Evolutionary conservation across 73 alveolate species (phyloP).

Genomic region (Tetrahymena elliotti): DNA sequence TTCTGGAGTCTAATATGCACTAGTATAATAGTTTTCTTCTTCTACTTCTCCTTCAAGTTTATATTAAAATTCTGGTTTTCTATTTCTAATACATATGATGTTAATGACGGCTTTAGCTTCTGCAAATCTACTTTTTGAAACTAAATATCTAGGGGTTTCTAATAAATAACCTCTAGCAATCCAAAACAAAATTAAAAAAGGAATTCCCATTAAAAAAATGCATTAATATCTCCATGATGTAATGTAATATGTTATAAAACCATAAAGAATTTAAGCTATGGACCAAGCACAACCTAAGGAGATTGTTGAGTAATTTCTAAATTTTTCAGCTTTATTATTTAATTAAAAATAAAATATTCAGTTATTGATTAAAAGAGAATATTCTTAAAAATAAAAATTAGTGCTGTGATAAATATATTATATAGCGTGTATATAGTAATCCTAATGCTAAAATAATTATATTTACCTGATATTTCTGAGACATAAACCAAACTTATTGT

Average conservation of each 20-base stretch:
- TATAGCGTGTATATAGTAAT: not conserved
- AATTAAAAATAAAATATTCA: too few relatives aligned
- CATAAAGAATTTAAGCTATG: not conserved
- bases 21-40: not conserved
- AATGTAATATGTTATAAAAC: not conserved
- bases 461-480: not conserved
- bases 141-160: not conserved
- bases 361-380: too few relatives aligned
- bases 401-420: too few relatives aligned
- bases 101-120: not conserved
- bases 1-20: not conserved
- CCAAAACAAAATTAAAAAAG: not conserved
- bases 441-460: not conserved
- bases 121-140: not conserved
- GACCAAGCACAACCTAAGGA: not conserved
- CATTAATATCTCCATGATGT: not conserved
- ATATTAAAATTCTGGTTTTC: not conserved
- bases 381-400: too few relatives aligned
- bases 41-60: not conserved
- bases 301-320: not conserved
- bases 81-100: not conserved
- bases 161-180: not conserved
- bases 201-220: not conserved
- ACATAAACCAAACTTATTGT: not conserved
- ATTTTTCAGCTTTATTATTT: not conserved